Evolutionary conservation across 495 filamentous ascomycete species (phyloP), one percentile per base, ranked within the genome.

Genomic region (Lindgomyces ingoldianus): DNA sequence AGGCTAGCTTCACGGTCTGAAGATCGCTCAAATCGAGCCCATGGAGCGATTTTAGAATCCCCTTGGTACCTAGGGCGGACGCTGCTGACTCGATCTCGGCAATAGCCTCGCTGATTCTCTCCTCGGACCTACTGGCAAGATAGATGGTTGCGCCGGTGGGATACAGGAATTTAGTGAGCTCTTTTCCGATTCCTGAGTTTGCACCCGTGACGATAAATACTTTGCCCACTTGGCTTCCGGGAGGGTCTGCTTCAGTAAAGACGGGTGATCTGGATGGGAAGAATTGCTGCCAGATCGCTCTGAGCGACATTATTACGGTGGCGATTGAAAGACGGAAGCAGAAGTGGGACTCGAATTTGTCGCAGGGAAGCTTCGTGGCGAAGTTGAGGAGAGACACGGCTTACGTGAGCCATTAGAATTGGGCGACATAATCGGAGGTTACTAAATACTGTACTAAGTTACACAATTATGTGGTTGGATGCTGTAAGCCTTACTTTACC

Each of bases 181-280:
- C 61, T 21, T 36, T 21, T 14, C 61, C 61, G 10, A 64, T 50
- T 0, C 61, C 61, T 1, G 51, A 50, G 22, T 48, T 51, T 4
- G 41, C 61, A 26, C 61, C 61, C 11, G 61, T 64, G 4, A 64
- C 19, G 18, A 64, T 64, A 46, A 57, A 64, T n/a, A 64, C 61
- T 33, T 64, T 64, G 26, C 61, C 61, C 36, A 41, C 36, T 41
- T 41, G 36, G 36, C 36, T 41, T 41, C 36, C 36, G n/a, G 36
- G 36, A 41, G n/a, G 36, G 36, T 41, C 36, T n/a, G 36, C 36
- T 41, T 41, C 36, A n/a, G 36, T 41, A 8, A 41, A 8, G 36
- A n/a, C 36, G 36, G 36, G 36, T n/a, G 36, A n/a, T 41, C n/a
- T n/a, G 9, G 36, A 41, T 41, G 36, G 36, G 36, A 41, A 41